Conservation (phyloP, 2,329 filamentous ascomycete species). For the Botrytis porri region DNA sequence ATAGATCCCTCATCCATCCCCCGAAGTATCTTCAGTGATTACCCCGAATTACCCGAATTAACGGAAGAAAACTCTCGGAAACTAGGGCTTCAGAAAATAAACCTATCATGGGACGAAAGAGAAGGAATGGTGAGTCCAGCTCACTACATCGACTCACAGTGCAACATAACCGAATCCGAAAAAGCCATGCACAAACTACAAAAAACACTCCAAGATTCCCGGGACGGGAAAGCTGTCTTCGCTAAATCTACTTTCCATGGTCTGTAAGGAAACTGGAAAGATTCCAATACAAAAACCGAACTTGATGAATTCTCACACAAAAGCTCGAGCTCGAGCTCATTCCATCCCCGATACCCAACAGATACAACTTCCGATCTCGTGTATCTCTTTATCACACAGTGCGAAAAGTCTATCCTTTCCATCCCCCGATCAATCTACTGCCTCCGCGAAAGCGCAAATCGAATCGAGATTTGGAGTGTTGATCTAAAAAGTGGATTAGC, state of each 20-base stretch:
- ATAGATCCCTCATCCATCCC: not conserved
- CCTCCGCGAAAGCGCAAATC: not conserved
- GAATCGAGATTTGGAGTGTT: not conserved
- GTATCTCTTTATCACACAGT: not conserved
- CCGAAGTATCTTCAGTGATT: conserved; percentile 11
- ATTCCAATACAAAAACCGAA: not conserved
- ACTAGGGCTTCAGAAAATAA: not conserved
- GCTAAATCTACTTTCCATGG: not conserved
- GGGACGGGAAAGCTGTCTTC: not conserved
- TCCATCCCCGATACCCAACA: not conserved
- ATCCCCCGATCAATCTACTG: not conserved
- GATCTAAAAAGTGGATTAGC: not conserved
- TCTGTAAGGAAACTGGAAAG: not conserved
- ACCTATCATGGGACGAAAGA: not conserved
- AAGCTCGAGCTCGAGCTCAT: not conserved
- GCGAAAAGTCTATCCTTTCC: not conserved
- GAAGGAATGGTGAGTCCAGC: conserved; percentile 9
- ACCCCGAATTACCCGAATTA: not conserved
- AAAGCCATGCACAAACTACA: not conserved
- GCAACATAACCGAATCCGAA: not conserved
- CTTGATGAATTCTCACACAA: not conserved
- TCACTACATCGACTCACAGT: not conserved
- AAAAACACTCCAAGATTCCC: not conserved
- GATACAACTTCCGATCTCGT: not conserved
- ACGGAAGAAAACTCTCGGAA: conserved; percentile 1